These are phyloP conservation scores for Talaromyces amestolkiae DNA, from an alignment of 2,329 filamentous ascomycete species.

Conservation along the genomic window DNA sequence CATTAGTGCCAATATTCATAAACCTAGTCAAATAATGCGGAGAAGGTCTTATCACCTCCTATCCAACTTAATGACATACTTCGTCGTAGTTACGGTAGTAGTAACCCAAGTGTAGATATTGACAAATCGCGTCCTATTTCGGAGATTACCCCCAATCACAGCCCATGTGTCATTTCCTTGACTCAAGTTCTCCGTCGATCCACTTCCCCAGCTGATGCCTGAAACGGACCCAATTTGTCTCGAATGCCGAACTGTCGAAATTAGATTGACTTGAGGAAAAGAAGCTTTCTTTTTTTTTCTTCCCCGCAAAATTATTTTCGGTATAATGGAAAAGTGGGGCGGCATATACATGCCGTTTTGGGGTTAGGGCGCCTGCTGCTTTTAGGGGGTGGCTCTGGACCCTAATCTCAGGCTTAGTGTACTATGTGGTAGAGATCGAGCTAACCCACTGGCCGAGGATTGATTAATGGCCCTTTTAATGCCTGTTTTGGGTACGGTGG, in stretches of 20 bases:
- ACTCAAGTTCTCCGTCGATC: background rate
- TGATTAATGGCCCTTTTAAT: background rate
- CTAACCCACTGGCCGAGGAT: background rate
- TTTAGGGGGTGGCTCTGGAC: background rate
- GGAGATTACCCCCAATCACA: slow-evolving; percentile 19
- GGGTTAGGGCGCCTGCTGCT: slow-evolving; percentile 5
- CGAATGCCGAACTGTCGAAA: background rate
- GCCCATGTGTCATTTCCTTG: slow-evolving; percentile 1
- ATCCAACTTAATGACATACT: background rate
- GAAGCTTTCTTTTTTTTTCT: background rate
- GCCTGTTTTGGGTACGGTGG: slow-evolving; percentile 6
- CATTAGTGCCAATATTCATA: background rate
- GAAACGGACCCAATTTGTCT: slow-evolving; percentile 1
- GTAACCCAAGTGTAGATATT: background rate
- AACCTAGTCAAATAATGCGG: background rate
- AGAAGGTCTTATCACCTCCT: background rate
- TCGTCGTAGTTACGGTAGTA: background rate
- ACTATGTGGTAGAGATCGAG: background rate
- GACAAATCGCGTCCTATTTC: slow-evolving; percentile 14
- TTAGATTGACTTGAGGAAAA: background rate
- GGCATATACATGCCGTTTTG: slow-evolving; percentile 13
- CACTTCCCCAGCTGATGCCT: background rate
- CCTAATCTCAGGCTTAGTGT: background rate
- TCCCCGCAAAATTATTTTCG: slow-evolving; percentile 14
- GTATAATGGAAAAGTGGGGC: background rate